phyloP scores from a whole-genome alignment of 306 rosid genomes.

The Castanea mollissima region DNA sequence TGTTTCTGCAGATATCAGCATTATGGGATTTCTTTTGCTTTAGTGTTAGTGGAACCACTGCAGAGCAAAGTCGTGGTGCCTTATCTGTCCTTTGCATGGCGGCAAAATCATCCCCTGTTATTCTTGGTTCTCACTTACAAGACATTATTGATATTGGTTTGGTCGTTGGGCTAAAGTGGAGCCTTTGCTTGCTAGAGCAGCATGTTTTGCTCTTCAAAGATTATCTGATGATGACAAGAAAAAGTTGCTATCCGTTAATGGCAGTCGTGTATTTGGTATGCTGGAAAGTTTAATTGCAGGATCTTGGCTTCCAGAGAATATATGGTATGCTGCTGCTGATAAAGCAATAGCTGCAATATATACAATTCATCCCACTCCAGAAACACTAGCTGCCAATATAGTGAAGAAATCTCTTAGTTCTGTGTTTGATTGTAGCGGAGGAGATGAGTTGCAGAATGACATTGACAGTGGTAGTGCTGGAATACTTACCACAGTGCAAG shows the following conservation, averaged over 20 bases:
- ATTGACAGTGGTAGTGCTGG: conserved; percentile 36
- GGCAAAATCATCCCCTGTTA: conserved; percentile 66
- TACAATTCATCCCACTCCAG: conserved; percentile 83
- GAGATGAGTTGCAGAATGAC: conserved; percentile 53
- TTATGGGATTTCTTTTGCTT: conserved; percentile 98
- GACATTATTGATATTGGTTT: conserved; percentile 88
- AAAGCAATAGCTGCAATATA: conserved; percentile 84
- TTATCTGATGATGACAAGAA: conserved; percentile 79
- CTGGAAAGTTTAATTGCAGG: conserved; percentile 76
- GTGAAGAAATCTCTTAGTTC: conserved; percentile 64
- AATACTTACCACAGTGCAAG: conserved; percentile 58
- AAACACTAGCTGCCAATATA: conserved; percentile 63
- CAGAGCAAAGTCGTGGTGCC: conserved; percentile 93
- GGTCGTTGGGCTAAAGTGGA: conserved; percentile 97
- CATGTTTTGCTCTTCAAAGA: conserved; percentile 82
- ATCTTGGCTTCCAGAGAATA: conserved; percentile 73
- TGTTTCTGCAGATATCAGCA: conserved; percentile 62
- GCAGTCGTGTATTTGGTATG: conserved; percentile 62
- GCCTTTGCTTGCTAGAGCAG: conserved; percentile 91
- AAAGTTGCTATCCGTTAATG: conserved; percentile 58
- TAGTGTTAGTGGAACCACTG: conserved; percentile 83
- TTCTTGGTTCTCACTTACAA: conserved; percentile 80
- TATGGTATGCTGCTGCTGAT: conserved; percentile 95
- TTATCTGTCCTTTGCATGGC: conserved; percentile 91
- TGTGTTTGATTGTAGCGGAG: conserved; percentile 46